Percentiles rank a stretch among this genome's conserved stretches.
Conservation (phyloP, 2,329 filamentous ascomycete genomes). For the Pseudonectria buxi region DNA sequence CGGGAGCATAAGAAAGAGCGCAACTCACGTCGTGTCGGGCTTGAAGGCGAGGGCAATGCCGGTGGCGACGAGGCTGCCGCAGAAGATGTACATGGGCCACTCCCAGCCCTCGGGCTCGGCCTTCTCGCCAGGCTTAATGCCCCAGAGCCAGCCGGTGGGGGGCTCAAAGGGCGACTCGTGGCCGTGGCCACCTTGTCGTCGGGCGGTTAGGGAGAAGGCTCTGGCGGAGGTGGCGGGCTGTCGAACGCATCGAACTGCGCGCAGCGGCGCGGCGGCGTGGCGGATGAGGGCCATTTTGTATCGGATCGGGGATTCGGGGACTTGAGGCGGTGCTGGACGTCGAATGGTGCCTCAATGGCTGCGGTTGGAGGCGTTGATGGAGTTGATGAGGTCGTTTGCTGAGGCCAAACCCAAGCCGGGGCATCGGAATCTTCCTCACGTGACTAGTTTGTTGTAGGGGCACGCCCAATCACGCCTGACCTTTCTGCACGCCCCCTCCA, state of each 20-base stretch:
- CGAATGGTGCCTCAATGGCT: slow-evolving; percentile 24
- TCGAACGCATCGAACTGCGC: slow-evolving; percentile 31
- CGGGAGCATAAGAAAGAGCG: slow-evolving; percentile 6
- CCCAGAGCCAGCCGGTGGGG: slow-evolving; percentile 86
- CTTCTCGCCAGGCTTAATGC: slow-evolving; percentile 91
- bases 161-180: slow-evolving; percentile 79
- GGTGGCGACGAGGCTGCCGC: slow-evolving; percentile 67
- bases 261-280: slow-evolving; percentile 30
- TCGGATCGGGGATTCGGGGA: slow-evolving; percentile 10
- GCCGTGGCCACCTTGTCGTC: slow-evolving; percentile 34
- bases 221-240: slow-evolving; percentile 27
- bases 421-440: slow-evolving; percentile 19
- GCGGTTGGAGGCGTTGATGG: slow-evolving; percentile 14
- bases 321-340: slow-evolving; percentile 16
- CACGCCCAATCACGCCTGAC: slow-evolving; percentile 3
- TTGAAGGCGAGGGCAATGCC: slow-evolving; percentile 87
- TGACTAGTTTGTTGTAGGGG: slow-evolving; percentile 10
- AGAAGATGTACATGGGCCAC: slow-evolving; percentile 74
- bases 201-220: slow-evolving; percentile 39
- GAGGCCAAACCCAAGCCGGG: slow-evolving; percentile 14
- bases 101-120: slow-evolving; percentile 97
- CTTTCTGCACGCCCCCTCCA: slow-evolving; percentile 3
- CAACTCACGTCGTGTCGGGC: slow-evolving; percentile 93
- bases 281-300: slow-evolving; percentile 31
- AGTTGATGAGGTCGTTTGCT: slow-evolving; percentile 13